phyloP scores from a whole-genome alignment of 192 early-diverging fungal genomes.

The Linderina pennispora region DNA sequence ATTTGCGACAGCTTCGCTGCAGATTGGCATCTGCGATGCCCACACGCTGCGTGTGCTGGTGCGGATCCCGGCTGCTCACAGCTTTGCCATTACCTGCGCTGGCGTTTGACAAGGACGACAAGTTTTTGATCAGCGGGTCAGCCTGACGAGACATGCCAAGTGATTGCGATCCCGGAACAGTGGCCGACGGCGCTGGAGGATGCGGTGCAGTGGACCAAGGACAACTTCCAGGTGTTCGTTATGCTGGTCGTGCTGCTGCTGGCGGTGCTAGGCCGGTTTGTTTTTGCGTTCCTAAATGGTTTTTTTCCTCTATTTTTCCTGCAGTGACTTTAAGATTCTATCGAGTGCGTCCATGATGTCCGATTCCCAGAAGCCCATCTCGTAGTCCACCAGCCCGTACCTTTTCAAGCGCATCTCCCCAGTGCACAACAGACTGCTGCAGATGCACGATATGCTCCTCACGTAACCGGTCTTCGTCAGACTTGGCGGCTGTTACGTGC shows the following conservation, averaged over 20 bases:
- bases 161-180: slow-evolving; percentile 50
- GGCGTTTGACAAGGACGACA: slow-evolving; percentile 61
- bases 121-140: slow-evolving; percentile 69
- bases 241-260: slow-evolving; percentile 23
- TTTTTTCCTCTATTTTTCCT: background rate
- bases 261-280: slow-evolving; percentile 14
- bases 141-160: slow-evolving; percentile 70
- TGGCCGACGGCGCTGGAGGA: slow-evolving; percentile 32
- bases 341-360: slow-evolving; percentile 66
- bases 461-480: slow-evolving; percentile 48
- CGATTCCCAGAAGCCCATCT: slow-evolving; percentile 75
- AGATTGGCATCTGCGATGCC: slow-evolving; percentile 60
- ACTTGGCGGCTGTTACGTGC: slow-evolving; percentile 45
- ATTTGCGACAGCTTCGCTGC: slow-evolving; percentile 67
- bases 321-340: slow-evolving; percentile 30
- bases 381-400: slow-evolving; percentile 81
- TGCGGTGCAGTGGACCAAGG: slow-evolving; percentile 2
- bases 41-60: slow-evolving; percentile 51
- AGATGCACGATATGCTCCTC: slow-evolving; percentile 56
- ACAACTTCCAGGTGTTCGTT: slow-evolving; percentile 19
- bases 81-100: slow-evolving; percentile 75
- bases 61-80: slow-evolving; percentile 64
- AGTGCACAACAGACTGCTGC: slow-evolving; percentile 53
- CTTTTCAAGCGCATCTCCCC: slow-evolving; percentile 63
- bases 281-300: slow-evolving; percentile 9